Evolutionary conservation across 1,139 yeast species (phyloP), one percentile per base, ranked within the genome.

Genomic region (Diutina catenulata): DNA sequence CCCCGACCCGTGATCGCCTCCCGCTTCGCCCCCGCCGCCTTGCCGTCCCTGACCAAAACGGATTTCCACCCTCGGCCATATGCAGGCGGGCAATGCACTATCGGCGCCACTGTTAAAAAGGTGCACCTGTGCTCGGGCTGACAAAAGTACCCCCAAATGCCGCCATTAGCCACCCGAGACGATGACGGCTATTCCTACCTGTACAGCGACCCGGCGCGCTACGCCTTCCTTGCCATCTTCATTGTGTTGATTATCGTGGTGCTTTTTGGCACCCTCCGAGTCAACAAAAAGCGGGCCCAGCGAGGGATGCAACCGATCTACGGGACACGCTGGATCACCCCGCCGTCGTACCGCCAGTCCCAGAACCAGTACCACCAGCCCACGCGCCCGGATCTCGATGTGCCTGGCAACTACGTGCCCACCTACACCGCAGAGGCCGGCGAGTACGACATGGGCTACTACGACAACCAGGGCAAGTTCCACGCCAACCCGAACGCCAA

Each of bases 271-370:
- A 70, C 77, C 2, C 56, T 86, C 14, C 52, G 74, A 29, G 67
- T 77, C 27, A 83, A 86, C 47, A 70, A 68, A 38, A 65, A 68
- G 42, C 67, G 95, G 51, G 62, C 72, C 2, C 63, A 55, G 26
- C 57, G 61, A 29, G 96, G 96, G 5, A 62, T 65, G 29, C 68
- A 67, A 23, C 95, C 96, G 0, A 64, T 86, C 3, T 68, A 76
- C 42, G 94, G 94, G 7, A 86, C 96, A 1, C 74, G 84, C 8
- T 87, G 95, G 93, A 72, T 87, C 68, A 80, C 94, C 0, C 95
- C 95, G 3, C 95, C 95, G 0, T 68, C 81, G n/a, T 86, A 87
- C 53, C 58, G 68, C 43, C 91, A 80, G 49, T 73, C 91, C 3
- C 86, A 82, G 49, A 65, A 64, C 40, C 79, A 75, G 41, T 74